Evolutionary conservation across 2,329 filamentous ascomycete genomes (phyloP), one percentile per base, ranked within the genome.

Genomic region (Fusarium circinatum): DNA sequence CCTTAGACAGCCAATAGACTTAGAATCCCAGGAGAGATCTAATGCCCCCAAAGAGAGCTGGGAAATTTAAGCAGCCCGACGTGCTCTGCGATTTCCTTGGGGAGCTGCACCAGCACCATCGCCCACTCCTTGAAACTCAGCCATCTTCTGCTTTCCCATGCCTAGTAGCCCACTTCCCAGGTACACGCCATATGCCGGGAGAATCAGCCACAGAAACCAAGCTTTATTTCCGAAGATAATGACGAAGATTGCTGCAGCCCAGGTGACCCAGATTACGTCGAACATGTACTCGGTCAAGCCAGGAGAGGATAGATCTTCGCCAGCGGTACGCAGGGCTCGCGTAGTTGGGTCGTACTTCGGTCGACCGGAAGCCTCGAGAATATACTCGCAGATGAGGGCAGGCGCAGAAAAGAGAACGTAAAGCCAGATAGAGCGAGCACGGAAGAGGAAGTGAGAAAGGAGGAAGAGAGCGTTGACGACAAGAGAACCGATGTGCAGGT

Each of bases 231-330:
- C 96, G 54, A 96, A 89, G 34, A 97, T 73, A 22, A 92, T 88
- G 20, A 92, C 95, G n/a, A 92, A 82, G 14, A 92, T 83, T 45
- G 94, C 85, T 61, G 91, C 93, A 17, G 90, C 91, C 92, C 95
- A 98, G 0, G 95, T 98, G 85, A 97, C 94, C 89, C 98, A 98
- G 60, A 98, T 86, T 56, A 98, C 90, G 84, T 99, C 96, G 89
- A 97, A 99, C 93, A 98, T 94, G 86, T 97, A 98, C 84, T 98
- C 96, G 17, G 96, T 98, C 85, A 99, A 85, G 9, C 96, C 96
- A 39, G 92, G 89, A 15, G 94, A 94, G 60, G 93, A 91, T 58
- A 99, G 89, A 82, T 99, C 96, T 81, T 98, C 95, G 48, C 96
- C 96, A 2, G 94, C 86, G 38, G 88, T 90, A 80, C 90, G 91